Conservation (phyloP, 2,329 filamentous ascomycete genomes). For the Arthroderma sp. region DNA sequence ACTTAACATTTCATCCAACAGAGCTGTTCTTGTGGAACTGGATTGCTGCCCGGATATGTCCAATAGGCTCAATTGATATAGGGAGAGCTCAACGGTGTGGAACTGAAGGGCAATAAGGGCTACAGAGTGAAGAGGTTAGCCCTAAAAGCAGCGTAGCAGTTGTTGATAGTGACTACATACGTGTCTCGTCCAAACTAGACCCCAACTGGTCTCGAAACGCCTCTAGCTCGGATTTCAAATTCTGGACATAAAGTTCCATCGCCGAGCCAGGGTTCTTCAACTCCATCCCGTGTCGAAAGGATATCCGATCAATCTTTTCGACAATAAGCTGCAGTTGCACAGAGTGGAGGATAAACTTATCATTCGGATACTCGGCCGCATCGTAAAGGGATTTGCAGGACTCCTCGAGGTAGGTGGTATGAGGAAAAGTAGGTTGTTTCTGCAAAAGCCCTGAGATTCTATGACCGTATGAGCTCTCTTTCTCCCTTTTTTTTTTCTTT, state of each 20-base stretch:
- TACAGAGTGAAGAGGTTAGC: slow-evolving; percentile 11
- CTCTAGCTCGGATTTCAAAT: slow-evolving; percentile 24
- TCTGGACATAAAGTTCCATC: slow-evolving; percentile 23
- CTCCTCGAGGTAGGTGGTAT: slow-evolving; percentile 27
- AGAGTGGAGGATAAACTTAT: slow-evolving; percentile 27
- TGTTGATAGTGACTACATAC: slow-evolving; percentile 17
- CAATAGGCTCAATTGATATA: slow-evolving; percentile 31
- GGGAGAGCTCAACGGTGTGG: slow-evolving; percentile 29
- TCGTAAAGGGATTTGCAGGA: slow-evolving; percentile 26
- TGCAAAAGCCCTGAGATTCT: slow-evolving; percentile 29
- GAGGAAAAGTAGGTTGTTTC: slow-evolving; percentile 29
- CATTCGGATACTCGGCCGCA: slow-evolving; percentile 23
- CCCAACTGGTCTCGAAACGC: slow-evolving; percentile 22
- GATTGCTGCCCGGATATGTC: slow-evolving; percentile 17
- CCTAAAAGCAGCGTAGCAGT: too few species aligned
- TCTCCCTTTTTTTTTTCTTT: neutral
- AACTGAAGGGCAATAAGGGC: slow-evolving; percentile 32
- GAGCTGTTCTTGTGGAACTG: slow-evolving; percentile 10
- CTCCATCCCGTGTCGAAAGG: slow-evolving; percentile 13
- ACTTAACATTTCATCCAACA: slow-evolving; percentile 10
- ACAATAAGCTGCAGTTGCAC: slow-evolving; percentile 29
- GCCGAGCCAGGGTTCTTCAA: slow-evolving; percentile 15
- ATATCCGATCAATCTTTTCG: slow-evolving; percentile 27
- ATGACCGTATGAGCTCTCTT: neutral
- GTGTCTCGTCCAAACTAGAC: slow-evolving; percentile 21